These are phyloP conservation scores for Geotrichum carabidarum DNA, from an alignment of 1,139 yeast genomes.

Conservation along the genomic window DNA sequence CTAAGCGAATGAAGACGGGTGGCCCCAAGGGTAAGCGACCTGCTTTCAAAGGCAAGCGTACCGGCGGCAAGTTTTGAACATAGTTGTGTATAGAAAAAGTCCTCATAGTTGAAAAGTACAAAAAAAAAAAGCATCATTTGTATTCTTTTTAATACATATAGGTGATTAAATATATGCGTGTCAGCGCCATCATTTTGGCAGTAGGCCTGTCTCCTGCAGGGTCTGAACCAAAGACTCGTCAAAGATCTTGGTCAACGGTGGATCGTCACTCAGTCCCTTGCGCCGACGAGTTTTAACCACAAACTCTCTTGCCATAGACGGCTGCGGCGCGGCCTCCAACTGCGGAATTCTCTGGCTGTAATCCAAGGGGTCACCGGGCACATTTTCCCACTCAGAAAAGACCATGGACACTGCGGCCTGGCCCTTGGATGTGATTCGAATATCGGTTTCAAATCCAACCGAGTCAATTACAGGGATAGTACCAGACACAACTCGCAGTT, in stretches of 20 bases:
- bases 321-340: slow-evolving; percentile 66
- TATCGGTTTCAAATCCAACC: slow-evolving; percentile 80
- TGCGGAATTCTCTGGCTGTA: slow-evolving; percentile 56
- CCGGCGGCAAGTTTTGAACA: slow-evolving; percentile 5
- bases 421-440: slow-evolving; percentile 72
- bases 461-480: slow-evolving; percentile 84
- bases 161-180: background rate
- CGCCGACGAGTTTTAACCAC: slow-evolving; percentile 82
- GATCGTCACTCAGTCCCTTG: slow-evolving; percentile 73
- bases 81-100: background rate
- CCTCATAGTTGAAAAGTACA: background rate
- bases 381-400: slow-evolving; percentile 68
- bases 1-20: slow-evolving; percentile 49
- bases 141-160: background rate
- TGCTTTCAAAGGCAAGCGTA: slow-evolving; percentile 63
- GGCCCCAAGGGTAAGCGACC: slow-evolving; percentile 47
- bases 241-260: slow-evolving; percentile 63
- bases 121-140: slow-evolving; percentile 4
- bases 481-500: slow-evolving; percentile 57
- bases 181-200: slow-evolving; percentile 21
- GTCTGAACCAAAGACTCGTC: slow-evolving; percentile 55
- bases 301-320: slow-evolving; percentile 79
- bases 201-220: slow-evolving; percentile 47
- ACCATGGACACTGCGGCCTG: slow-evolving; percentile 64
- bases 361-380: slow-evolving; percentile 92